phyloP scores from a whole-genome alignment of 75 land plant species.

The Cunninghamia lanceolata region DNA sequence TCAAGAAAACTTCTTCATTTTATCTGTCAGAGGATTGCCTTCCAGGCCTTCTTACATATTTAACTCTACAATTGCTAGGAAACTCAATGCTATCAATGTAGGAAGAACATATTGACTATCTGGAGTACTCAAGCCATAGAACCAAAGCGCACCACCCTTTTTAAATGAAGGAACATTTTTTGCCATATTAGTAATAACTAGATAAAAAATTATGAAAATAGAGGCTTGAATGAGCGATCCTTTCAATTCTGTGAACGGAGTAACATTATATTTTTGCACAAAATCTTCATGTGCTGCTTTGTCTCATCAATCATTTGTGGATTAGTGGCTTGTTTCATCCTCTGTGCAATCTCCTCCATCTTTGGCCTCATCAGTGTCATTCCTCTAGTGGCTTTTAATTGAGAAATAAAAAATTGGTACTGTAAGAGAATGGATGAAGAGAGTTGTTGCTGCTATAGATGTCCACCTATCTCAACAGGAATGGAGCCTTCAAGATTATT shows the following conservation, averaged over 20 bases:
- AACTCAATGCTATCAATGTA: slow-evolving; percentile 50
- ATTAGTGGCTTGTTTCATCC: too few relatives aligned
- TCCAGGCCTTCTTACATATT: slow-evolving; percentile 84
- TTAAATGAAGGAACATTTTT: slow-evolving; percentile 77
- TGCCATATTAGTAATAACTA: slow-evolving; percentile 86
- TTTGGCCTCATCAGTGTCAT: too few relatives aligned
- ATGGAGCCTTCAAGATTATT: too few relatives aligned
- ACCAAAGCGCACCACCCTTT: slow-evolving; percentile 79
- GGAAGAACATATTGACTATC: slow-evolving; percentile 67
- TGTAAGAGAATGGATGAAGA: too few relatives aligned
- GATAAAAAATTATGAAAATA: slow-evolving; percentile 78
- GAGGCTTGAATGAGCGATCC: slow-evolving; percentile 87
- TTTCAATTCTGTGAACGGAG: slow-evolving; percentile 76
- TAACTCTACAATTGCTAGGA: slow-evolving; percentile 90
- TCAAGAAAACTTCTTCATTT: slow-evolving; percentile 78
- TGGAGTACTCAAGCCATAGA: slow-evolving; percentile 69
- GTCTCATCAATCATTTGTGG: too few relatives aligned
- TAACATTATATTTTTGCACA: slow-evolving; percentile 70
- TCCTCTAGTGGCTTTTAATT: too few relatives aligned
- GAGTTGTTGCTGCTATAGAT: too few relatives aligned
- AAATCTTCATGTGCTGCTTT: too few relatives aligned
- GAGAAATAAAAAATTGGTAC: too few relatives aligned
- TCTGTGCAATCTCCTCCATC: too few relatives aligned
- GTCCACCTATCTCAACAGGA: too few relatives aligned
- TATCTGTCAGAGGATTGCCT: slow-evolving; percentile 78